Base-by-base conservation (phyloP, 2,329 filamentous ascomycete genomes). In the Verticillium longisporum region DNA sequence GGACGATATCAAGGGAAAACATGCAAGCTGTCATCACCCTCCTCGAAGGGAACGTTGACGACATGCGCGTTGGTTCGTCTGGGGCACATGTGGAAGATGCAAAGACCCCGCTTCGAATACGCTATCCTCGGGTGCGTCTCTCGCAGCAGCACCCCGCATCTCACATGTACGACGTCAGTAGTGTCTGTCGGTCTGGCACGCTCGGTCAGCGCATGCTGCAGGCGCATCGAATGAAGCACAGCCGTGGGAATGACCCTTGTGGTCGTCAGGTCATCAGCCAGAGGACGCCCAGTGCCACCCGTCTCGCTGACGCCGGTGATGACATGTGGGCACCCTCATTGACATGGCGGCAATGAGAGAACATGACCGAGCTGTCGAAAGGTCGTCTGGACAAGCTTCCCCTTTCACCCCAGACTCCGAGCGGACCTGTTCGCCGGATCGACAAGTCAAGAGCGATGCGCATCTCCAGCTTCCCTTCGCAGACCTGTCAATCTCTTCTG, bases 401-500 rank as follows among this genome's bases (percentile, higher is more conserved):
- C 13, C 14, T 26, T 21, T 26, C 26, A 26, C 45, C 18, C 18
- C 45, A 50, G 45, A 11, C 21, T 21, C 45, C 18, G n/a, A 26
- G 45, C 45, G 45, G n/a, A 50, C 38, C 38, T 21, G 45, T 18
- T 21, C n/a, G 45, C 45, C 45, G 45, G 13, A 56, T 60, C 58
- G 60, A 60, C 61, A 41, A 14, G 41, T 31, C 57, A 37, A 33
- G 6, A 18, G 45, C 57, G 62, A 62, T 64, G 32, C 55, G 58
- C 63, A 63, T 56, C 56, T 53, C 36, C 55, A 33, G 50, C 41
- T 64, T 33, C 62, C 63, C 14, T 14, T 63, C 36, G 41, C 6
- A 57, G 61, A 55, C 9, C 7, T 54, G n/a, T 5, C 31, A 32
- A 31, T 36, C 45, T 45, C 56, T 58, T 26, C 13, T 32, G 18